Evolutionary conservation across 2,329 filamentous ascomycete species (phyloP), one percentile per base, ranked within the genome.

Genomic region (Pezicula radicicola): DNA sequence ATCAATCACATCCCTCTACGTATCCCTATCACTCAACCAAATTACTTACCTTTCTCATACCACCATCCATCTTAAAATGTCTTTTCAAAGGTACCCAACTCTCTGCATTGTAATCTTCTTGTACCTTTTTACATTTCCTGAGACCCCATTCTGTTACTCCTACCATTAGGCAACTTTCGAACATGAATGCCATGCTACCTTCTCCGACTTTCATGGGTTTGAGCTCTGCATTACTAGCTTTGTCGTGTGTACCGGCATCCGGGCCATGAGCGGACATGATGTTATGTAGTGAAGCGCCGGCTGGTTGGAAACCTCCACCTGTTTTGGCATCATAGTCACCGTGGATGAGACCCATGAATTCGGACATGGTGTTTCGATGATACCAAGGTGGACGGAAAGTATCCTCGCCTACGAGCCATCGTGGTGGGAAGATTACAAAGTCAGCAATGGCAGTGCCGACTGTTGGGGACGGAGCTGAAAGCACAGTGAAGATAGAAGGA

Each of bases 121-220:
- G 86, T 39, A 88, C 80, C 69, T 88, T 89, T 62, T 77, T 71
- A 65, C 85, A 88, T 49, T 77, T 80, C 68, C 83, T 86, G 55
- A 89, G 67, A 1, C 84, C 86, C 85, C 85, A 89, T 56, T 88
- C 84, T 2, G 85, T 88, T 21, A 88, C 85, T 3, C 85, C 85
- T 25, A 88, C 79, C 84, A 88, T 88, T 48, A 87, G 67, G 58
- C 75, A 80, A 61, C 80, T 77, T 68, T 84, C 81, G 71, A 84
- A 83, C 81, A 84, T 84, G 53, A 85, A 84, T 1, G 81, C 81
- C 70, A 86, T 76, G 54, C 80, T 83, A 1, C 77, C 80, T 57
- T 80, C 72, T n/a, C 78, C 75, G 42, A 82, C 74, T 61, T 83
- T 84, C 50, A 68, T 65, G 3, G 81, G 81, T 56, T 76, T 76